Evolutionary conservation across 2,329 filamentous ascomycete species (phyloP).

Genomic region (Trichoderma sp.): DNA sequence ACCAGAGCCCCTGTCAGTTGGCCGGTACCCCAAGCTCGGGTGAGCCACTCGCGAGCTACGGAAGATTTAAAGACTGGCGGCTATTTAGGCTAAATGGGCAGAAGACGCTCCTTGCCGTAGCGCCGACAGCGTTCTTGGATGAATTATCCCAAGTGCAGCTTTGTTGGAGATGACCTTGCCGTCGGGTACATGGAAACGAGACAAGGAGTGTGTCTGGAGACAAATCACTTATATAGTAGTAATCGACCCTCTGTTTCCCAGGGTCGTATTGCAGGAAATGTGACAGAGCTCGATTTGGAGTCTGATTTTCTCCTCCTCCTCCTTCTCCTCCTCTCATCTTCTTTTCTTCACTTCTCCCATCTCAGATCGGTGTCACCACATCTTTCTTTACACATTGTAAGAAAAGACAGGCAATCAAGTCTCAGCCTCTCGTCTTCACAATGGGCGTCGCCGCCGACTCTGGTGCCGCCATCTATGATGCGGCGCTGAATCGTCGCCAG

Average conservation of each 20-base stretch:
- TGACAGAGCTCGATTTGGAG: conserved; percentile 11
- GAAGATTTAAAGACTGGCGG: conserved; percentile 14
- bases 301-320: background rate
- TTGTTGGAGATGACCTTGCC: background rate
- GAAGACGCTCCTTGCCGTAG: conserved; percentile 15
- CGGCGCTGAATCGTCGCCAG: conserved; percentile 53
- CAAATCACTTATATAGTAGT: conserved; percentile 20
- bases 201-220: background rate
- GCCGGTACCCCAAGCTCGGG: background rate
- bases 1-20: conserved; percentile 12
- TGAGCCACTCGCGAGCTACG: conserved; percentile 18
- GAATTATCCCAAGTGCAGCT: background rate
- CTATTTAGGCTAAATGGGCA: conserved; percentile 14
- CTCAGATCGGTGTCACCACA: no score
- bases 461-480: conserved; percentile 45
- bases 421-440: background rate
- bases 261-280: conserved; percentile 15
- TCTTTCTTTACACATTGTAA: background rate
- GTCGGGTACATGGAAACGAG: conserved; percentile 14
- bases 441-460: conserved; percentile 24
- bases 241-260: conserved; percentile 5
- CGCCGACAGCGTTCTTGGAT: background rate
- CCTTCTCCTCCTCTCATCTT: background rate
- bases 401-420: background rate
- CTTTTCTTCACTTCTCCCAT: background rate